Evolutionary conservation across 305 asterid species (phyloP), one percentile per base, ranked within the genome.

Genomic region (Fraxinus dipetala): DNA sequence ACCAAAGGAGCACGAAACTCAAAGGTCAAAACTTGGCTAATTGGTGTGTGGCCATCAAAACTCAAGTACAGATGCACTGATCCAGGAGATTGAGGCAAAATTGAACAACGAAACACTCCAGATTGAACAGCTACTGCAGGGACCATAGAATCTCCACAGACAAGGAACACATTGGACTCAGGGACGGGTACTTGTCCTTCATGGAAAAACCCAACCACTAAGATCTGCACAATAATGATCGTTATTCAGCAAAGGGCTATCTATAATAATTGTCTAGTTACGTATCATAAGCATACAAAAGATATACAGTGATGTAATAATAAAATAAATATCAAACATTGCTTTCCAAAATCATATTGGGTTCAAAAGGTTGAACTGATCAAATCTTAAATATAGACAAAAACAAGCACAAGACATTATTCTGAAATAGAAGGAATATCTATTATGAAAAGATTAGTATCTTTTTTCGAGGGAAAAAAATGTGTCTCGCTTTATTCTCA

Each of bases 51-150:
- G 63, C 98, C 99, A 78, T 96, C 97, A 75, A 90, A 85, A 69
- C 97, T 94, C 88, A 96, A 80, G 87, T 87, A 96, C 18, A 96
- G 88, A 82, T 90, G 87, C 79, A 87, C 92, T 45, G 85, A 74
- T 79, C 93, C 94, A 40, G 99, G 97, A 81, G 88, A 75, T 80
- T 91, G 97, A 79, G 98, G 93, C 6, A 92, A 76, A 83, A 96
- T 35, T 22, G 89, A 63, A 89, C 92, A 91, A 34, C 98, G 95
- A 86, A 88, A 94, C 16, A 96, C 98, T 81, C 98, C 99, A 54
- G 89, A 82, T 82, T 93, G 98, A 80, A 92, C 88, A 78, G 87
- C 83, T 89, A 90, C 91, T 40, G 88, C 91, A 45, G 91, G 93
- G 85, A 84, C 82, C 84, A 92, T 77, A 75, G 85, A 86, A 87